These are phyloP conservation scores for Blastocystis sp. DNA, from an alignment of 352 stramenopile species.

Conservation along the genomic window DNA sequence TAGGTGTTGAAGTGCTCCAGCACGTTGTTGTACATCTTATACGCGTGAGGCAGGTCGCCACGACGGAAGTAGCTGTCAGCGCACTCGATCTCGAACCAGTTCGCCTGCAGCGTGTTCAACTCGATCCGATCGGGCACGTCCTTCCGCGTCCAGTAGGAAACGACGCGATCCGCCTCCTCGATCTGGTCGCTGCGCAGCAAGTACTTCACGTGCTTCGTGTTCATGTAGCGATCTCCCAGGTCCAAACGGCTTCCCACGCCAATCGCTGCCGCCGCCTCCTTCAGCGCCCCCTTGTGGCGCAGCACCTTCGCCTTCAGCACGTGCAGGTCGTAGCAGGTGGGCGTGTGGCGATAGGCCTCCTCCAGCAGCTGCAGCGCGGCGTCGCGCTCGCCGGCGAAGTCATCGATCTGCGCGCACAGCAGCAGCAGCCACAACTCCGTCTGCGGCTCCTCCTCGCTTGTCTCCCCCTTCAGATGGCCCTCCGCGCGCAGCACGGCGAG, in stretches of 20 bases:
- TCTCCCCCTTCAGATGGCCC: not conserved
- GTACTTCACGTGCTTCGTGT: slow-evolving; percentile 11
- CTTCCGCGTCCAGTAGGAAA: not conserved
- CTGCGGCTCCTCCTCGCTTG: not conserved
- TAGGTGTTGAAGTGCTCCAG: slow-evolving; percentile 35
- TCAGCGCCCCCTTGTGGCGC: not conserved
- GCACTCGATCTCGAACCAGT: slow-evolving; percentile 31
- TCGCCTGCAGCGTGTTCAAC: not conserved
- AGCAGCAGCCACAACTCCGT: slow-evolving; percentile 1
- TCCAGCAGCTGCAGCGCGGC: not conserved
- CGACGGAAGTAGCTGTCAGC: not conserved
- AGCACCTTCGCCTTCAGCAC: slow-evolving; percentile 38
- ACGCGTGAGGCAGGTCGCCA: slow-evolving; percentile 1
- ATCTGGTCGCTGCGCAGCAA: not conserved
- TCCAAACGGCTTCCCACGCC: not conserved
- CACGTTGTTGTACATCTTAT: slow-evolving; percentile 19
- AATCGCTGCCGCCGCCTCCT: not conserved
- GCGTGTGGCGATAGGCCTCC: not conserved
- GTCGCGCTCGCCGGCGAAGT: not conserved
- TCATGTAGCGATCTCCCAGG: slow-evolving; percentile 32
- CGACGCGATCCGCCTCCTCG: slow-evolving; percentile 1
- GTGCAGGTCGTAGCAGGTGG: slow-evolving; percentile 42
- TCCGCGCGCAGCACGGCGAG: not conserved
- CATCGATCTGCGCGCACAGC: not conserved
- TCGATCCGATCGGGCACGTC: slow-evolving; percentile 1